Percentiles rank a stretch among this genome's conserved stretches.
Conservation (phyloP, 495 filamentous ascomycete genomes). For the Aspergillus nanangensis region DNA sequence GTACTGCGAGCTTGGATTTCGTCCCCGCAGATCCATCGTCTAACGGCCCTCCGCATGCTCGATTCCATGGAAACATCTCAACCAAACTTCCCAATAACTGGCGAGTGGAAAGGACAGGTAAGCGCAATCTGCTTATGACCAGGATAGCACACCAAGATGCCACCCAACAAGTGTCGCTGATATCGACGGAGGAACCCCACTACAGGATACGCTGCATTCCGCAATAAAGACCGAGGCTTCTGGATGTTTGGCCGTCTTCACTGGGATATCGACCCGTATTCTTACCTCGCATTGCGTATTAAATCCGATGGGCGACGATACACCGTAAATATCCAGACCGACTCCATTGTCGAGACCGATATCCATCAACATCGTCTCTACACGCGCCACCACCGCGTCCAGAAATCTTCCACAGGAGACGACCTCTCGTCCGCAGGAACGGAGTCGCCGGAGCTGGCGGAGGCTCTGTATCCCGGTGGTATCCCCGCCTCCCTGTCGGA, state of each 20-base stretch:
- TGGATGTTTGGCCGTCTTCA: slow-evolving; percentile 75
- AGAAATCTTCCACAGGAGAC: slow-evolving; percentile 7
- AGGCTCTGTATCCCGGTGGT: slow-evolving; percentile 22
- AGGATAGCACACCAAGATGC: too few species aligned
- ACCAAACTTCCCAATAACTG: slow-evolving; percentile 63
- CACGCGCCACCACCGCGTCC: slow-evolving; percentile 53
- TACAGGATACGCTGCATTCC: slow-evolving; percentile 86
- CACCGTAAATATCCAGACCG: slow-evolving; percentile 93
- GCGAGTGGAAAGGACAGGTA: slow-evolving; percentile 59
- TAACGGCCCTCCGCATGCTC: slow-evolving; percentile 52
- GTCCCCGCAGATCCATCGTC: slow-evolving; percentile 43
- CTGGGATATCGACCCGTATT: slow-evolving; percentile 87
- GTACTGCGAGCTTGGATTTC: slow-evolving; percentile 66
- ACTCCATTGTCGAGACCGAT: slow-evolving; percentile 86
- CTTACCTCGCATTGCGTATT: slow-evolving; percentile 82
- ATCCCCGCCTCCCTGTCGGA: slow-evolving; percentile 36
- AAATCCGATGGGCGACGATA: slow-evolving; percentile 90
- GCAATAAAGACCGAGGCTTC: slow-evolving; percentile 54
- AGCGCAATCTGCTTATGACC: slow-evolving; percentile 47
- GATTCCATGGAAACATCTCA: slow-evolving; percentile 86
- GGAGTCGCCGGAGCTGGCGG: slow-evolving; percentile 19
- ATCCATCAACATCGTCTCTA: slow-evolving; percentile 93
- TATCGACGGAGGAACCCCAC: slow-evolving; percentile 15
- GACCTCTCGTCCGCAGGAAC: slow-evolving; percentile 14
- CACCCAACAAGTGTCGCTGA: not conserved